These are phyloP conservation scores for Dorcoceras hygrometricum DNA, from an alignment of 257 asterid genomes.

Conservation along the genomic window DNA sequence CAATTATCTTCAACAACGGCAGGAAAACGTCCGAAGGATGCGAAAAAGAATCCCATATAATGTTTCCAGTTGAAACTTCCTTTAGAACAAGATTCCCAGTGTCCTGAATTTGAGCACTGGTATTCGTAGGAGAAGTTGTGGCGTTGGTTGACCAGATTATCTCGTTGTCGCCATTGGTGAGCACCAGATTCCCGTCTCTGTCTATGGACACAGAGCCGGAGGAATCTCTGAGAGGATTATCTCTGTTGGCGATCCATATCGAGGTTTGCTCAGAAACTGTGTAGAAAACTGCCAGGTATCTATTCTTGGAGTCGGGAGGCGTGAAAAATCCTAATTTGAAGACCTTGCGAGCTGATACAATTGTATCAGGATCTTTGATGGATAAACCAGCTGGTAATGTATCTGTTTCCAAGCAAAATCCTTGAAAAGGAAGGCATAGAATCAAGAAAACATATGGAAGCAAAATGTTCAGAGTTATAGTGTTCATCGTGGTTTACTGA, in stretches of 20 bases:
- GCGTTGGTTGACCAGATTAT: constrained; percentile 35
- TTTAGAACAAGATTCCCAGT: constrained; percentile 39
- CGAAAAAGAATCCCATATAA: constrained; percentile 44
- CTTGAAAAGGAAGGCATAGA: constrained; percentile 15
- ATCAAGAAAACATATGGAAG: constrained; percentile 4
- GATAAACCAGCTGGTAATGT: constrained; percentile 24
- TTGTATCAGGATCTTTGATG: constrained; percentile 25
- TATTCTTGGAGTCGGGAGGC: constrained; percentile 33
- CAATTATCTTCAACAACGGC: constrained; percentile 34
- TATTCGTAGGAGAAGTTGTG: constrained; percentile 15
- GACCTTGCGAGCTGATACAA: constrained; percentile 18
- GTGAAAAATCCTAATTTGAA: constrained; percentile 44
- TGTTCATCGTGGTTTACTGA: background rate
- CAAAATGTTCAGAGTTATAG: background rate
- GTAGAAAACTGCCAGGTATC: constrained; percentile 41
- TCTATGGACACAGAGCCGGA: constrained; percentile 25
- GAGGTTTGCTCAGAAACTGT: constrained; percentile 27
- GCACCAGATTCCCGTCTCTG: constrained; percentile 32
- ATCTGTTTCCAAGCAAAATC: constrained; percentile 31
- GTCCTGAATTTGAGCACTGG: constrained; percentile 32
- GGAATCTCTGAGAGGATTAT: constrained; percentile 29
- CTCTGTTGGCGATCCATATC: constrained; percentile 43
- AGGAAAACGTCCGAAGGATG: constrained; percentile 35
- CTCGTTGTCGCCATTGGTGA: constrained; percentile 21
- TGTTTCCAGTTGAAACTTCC: constrained; percentile 23